Base-by-base conservation (phyloP, 768 basidiomycete species). In the Mycena maculata region DNA sequence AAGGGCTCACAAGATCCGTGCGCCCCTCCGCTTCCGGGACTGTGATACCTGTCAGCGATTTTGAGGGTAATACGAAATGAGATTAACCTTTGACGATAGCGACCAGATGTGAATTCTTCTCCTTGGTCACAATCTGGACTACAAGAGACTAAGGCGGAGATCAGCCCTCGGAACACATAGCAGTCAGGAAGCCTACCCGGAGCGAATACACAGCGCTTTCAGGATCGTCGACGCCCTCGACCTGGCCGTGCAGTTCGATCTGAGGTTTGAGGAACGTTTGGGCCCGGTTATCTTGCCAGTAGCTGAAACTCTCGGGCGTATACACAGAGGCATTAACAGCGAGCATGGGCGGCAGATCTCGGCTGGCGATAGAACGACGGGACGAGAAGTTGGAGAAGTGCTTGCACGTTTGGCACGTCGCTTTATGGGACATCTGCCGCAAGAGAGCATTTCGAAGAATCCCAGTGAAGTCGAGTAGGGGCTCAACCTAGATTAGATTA, bases 251-350 rank as follows among this genome's bases (percentile, higher is more conserved):
- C 12, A 93, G 70, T 63, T 87, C 80, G 22, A 92, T 79, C 7
- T 76, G 79, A 22, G 91, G 82, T 58, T 82, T 81, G 68, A 97
- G 70, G 76, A 95, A 96, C 18, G 82, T 82, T 65, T 84, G 80
- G 25, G 80, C 80, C 42, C 85, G 82, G 28, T 76, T 78, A 76
- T 97, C 94, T 52, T 89, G 79, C 97, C 97, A 98, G 69, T 87
- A 82, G 52, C 84, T 86, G 33, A 91, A 74, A 39, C 85, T 87
- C 20, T 97, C 96, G 1, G 93, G 88, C 23, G 88, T 90, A 63
- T 90, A 87, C 1, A 94, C 90, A 33, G 88, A 89, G 1, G 96
- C 90, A 77, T 99, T 99, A 69, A 99, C 78, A 0, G 93, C 90
- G 13, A 99, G 80, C 22, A 98, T 83, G 0, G 95, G 91, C 0